A percentile compares a stretch with the other conserved stretches of the same genome.
phyloP scores from a whole-genome alignment of 2,329 filamentous ascomycete species.

The Fusarium nisikadoi region DNA sequence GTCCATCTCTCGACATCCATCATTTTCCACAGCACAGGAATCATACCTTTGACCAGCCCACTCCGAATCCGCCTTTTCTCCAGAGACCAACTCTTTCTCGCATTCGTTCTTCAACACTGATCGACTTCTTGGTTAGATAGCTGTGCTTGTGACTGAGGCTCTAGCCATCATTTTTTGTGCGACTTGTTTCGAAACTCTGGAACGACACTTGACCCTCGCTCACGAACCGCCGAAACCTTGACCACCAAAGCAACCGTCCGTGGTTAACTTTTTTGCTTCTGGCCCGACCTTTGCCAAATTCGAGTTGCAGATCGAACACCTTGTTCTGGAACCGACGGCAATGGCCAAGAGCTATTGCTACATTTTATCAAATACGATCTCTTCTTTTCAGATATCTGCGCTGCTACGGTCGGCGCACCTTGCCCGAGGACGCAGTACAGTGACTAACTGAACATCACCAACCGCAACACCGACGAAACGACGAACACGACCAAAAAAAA shows the following conservation, averaged over 20 bases:
- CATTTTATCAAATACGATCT: slow-evolving; percentile 17
- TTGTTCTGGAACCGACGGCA: slow-evolving; percentile 38
- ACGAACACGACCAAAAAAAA: slow-evolving; percentile 16
- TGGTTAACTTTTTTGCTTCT: slow-evolving; percentile 6
- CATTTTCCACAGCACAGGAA: slow-evolving; percentile 21
- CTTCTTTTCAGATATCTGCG: slow-evolving; percentile 18
- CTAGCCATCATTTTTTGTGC: slow-evolving; percentile 16
- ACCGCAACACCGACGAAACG: slow-evolving; percentile 26
- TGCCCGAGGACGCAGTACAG: slow-evolving; percentile 32
- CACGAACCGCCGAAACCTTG: slow-evolving; percentile 18
- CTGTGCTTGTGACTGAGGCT: slow-evolving; percentile 22
- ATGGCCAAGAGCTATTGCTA: slow-evolving; percentile 42
- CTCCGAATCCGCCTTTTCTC: slow-evolving; percentile 15
- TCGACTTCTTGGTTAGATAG: slow-evolving; percentile 27
- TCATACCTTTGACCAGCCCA: slow-evolving; percentile 24
- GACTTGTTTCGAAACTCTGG: slow-evolving; percentile 15
- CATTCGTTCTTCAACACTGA: slow-evolving; percentile 25
- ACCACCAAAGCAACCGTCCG: slow-evolving; percentile 2
- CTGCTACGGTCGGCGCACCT: slow-evolving; percentile 33
- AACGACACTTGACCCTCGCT: slow-evolving; percentile 18
- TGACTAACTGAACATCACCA: slow-evolving; percentile 33
- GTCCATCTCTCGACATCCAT: slow-evolving; percentile 19
- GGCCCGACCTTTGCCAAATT: slow-evolving; percentile 15
- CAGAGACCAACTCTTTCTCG: slow-evolving; percentile 25
- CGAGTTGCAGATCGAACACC: slow-evolving; percentile 20